Conservation (phyloP, 2,329 filamentous ascomycete species). For the Trichoderma sp. region DNA sequence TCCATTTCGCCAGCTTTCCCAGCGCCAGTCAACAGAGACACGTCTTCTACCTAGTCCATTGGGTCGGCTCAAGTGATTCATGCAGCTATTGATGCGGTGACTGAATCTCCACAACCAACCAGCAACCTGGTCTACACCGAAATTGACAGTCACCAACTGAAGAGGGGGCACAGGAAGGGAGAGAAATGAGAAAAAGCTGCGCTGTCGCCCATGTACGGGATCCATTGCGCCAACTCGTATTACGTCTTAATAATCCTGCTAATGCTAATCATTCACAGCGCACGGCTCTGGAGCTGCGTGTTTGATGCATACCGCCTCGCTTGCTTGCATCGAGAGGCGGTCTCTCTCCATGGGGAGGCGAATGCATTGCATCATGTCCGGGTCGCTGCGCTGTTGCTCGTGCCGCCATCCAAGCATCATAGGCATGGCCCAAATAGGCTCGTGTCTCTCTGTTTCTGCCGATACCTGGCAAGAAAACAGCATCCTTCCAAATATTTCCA, state of each 20-base stretch:
- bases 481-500: background rate
- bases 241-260: slow-evolving; percentile 25
- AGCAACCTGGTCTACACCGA: slow-evolving; percentile 28
- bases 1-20: background rate
- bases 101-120: slow-evolving; percentile 26
- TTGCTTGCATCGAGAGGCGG: background rate
- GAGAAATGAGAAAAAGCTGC: background rate
- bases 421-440: background rate
- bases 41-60: background rate
- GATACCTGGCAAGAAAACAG: slow-evolving; percentile 8
- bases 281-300: slow-evolving; percentile 8
- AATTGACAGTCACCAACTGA: slow-evolving; percentile 20
- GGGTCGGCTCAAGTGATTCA: slow-evolving; percentile 7
- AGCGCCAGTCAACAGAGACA: background rate
- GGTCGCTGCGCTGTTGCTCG: background rate
- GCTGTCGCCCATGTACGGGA: slow-evolving; percentile 4
- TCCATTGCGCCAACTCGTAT: slow-evolving; percentile 8
- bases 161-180: background rate
- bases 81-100: slow-evolving; percentile 24
- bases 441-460: slow-evolving; percentile 8
- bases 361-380: slow-evolving; percentile 12
- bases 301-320: slow-evolving; percentile 18
- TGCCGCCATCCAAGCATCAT: slow-evolving; percentile 4
- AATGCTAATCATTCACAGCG: slow-evolving; percentile 13
- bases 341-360: slow-evolving; percentile 4